Evolutionary conservation across 345 rosid species (phyloP), one percentile per base, ranked within the genome.

Genomic region (Linum lewisii): DNA sequence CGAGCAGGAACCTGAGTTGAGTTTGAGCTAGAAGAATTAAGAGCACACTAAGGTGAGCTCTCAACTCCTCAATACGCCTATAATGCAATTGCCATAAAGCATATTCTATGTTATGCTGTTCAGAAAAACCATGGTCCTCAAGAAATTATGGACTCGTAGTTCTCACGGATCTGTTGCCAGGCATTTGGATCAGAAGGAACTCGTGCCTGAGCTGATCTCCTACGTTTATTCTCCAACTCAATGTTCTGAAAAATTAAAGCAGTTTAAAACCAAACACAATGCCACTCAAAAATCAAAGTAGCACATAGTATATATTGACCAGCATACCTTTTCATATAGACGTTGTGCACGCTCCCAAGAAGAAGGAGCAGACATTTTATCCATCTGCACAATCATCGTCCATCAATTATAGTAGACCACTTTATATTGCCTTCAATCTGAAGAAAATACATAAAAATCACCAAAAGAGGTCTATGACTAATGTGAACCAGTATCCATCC

Each of bases 141-240:
- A 93, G 92, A 74, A n/a, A 93, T 73, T 73, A 93, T 89, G 5
- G 91, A 84, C 78, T 93, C 99, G 69, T 82, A 89, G 70, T 89
- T 93, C 88, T 89, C 97, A 58, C 99, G 99, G 77, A 89, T 82
- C 64, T 85, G 99, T 61, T 82, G 97, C 96, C 96, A 85, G 38
- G 86, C 65, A 82, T 79, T 85, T 6, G 92, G 96, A 64, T 89
- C 97, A 19, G 81, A 79, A 13, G 88, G 97, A 69, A 78, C 51
- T 19, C 97, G 81, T 63, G 88, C 87, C 77, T 87, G 82, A 42
- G 86, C 82, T 37, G 97, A 81, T 76, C 68, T 81, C 65, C 81
- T 72, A 26, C 88, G 85, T 79, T 83, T 87, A 65, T 59, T 82
- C 65, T 89, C 99, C 69, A 93, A 66, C 79, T 81, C 96, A 75